Conservation (phyloP, 352 stramenopile genomes). For the Phytophthora ramorum region DNA sequence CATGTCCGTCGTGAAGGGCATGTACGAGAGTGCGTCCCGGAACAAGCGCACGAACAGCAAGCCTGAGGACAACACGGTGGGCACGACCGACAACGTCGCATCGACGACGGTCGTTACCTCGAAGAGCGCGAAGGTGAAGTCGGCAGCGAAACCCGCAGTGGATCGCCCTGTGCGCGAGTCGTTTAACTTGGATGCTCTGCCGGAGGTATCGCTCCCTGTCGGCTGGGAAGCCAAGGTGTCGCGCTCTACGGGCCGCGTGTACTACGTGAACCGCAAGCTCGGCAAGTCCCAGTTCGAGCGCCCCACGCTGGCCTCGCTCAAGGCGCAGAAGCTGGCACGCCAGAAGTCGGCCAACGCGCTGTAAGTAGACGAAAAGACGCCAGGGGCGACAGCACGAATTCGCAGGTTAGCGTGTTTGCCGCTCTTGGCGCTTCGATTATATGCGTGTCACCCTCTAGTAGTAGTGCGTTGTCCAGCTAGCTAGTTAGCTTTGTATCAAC, state of each 20-base stretch:
- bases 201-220: constrained; percentile 80
- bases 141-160: constrained; percentile 32
- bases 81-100: constrained; percentile 33
- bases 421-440: constrained; percentile 22
- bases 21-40: constrained; percentile 60
- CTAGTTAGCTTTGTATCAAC: constrained; percentile 6
- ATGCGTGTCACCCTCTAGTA: constrained; percentile 32
- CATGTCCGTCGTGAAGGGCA: constrained; percentile 80
- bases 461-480: constrained; percentile 25
- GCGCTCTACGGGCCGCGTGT: constrained; percentile 84
- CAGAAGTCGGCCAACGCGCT: constrained; percentile 57
- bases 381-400: constrained; percentile 11
- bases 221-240: constrained; percentile 90
- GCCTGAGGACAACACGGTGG: constrained; percentile 40
- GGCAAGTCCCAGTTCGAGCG: constrained; percentile 89
- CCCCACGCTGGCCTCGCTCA: constrained; percentile 85
- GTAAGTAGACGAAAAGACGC: constrained; percentile 43
- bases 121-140: constrained; percentile 45
- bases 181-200: constrained; percentile 86
- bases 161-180: constrained; percentile 79
- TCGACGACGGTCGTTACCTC: constrained; percentile 34
- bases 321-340: constrained; percentile 82
- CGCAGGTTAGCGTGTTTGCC: constrained; percentile 25
- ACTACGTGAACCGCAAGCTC: constrained; percentile 91
- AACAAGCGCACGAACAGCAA: constrained; percentile 74